Conservation (phyloP, 176 grass and related monocot species). For the Saccharum spontaneum region DNA sequence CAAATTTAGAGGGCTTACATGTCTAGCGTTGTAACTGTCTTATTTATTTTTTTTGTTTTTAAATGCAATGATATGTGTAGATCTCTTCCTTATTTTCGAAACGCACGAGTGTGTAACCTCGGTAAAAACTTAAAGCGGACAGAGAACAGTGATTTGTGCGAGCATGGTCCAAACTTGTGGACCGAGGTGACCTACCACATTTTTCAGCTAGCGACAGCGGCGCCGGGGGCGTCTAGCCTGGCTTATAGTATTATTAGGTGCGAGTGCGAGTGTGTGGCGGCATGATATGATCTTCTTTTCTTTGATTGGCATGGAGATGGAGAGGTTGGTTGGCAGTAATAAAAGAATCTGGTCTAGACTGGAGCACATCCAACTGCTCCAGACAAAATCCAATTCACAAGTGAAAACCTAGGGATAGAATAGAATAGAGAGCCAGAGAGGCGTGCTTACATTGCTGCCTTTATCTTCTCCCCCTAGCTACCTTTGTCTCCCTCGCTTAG, state of each 20-base stretch:
- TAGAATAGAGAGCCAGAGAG: background rate
- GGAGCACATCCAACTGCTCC: slow-evolving; percentile 72
- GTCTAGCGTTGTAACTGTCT: too few species aligned
- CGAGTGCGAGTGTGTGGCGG: slow-evolving; percentile 23
- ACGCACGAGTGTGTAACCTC: background rate
- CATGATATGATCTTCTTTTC: slow-evolving; percentile 30
- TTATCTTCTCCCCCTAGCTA: slow-evolving; percentile 9
- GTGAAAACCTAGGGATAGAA: slow-evolving; percentile 32
- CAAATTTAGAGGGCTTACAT: too few species aligned
- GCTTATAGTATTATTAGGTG: background rate
- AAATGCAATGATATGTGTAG: too few species aligned
- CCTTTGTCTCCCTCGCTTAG: background rate
- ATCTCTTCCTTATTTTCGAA: too few species aligned
- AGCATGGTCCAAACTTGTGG: slow-evolving; percentile 48
- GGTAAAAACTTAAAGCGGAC: slow-evolving; percentile 27
- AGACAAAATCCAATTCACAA: slow-evolving; percentile 80
- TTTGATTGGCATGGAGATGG: slow-evolving; percentile 53
- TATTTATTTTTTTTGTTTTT: too few species aligned
- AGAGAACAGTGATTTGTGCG: slow-evolving; percentile 24
- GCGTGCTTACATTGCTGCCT: background rate
- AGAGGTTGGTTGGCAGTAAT: slow-evolving; percentile 45
- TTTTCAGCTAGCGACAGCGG: slow-evolving; percentile 12
- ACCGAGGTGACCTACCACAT: slow-evolving; percentile 27
- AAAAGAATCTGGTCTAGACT: slow-evolving; percentile 59
- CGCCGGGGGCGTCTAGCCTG: background rate